phyloP scores from a whole-genome alignment of 208 protist genomes.

The Acanthamoeba sp. region DNA sequence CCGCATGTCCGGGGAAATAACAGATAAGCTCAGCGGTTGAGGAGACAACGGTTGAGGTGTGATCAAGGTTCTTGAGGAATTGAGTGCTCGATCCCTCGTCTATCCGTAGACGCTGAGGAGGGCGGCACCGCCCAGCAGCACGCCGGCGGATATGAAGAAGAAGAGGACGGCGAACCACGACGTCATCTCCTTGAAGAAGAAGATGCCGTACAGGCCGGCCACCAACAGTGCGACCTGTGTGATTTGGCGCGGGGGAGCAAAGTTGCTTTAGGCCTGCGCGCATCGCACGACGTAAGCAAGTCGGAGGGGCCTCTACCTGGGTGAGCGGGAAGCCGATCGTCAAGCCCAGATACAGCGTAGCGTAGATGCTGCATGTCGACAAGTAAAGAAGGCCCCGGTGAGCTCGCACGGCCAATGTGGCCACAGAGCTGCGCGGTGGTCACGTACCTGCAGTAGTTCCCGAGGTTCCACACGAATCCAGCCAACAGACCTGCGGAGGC shows the following conservation, averaged over 20 bases:
- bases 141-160: slow-evolving; percentile 17
- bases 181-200: slow-evolving; percentile 68
- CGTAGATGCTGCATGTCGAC: slow-evolving; percentile 66
- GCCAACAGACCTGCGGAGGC: background rate
- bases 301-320: too few relatives aligned
- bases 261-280: too few relatives aligned
- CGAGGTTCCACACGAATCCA: slow-evolving; percentile 33
- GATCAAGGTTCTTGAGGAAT: background rate
- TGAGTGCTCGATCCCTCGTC: background rate
- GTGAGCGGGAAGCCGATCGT: slow-evolving; percentile 71
- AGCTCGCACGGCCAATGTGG: too few relatives aligned
- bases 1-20: too few relatives aligned
- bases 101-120: slow-evolving; percentile 10
- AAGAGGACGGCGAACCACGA: slow-evolving; percentile 14
- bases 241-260: too few relatives aligned
- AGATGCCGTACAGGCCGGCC: slow-evolving; percentile 62
- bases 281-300: too few relatives aligned
- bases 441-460: slow-evolving; percentile 50
- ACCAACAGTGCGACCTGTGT: slow-evolving; percentile 69
- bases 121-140: slow-evolving; percentile 69
- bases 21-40: too few relatives aligned
- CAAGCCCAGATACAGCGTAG: slow-evolving; percentile 72
- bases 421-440: too few relatives aligned
- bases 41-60: too few relatives aligned
- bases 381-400: background rate